Evolutionary conservation across 208 protist genomes (phyloP).

Genomic region (Trypanosoma melophagium): DNA sequence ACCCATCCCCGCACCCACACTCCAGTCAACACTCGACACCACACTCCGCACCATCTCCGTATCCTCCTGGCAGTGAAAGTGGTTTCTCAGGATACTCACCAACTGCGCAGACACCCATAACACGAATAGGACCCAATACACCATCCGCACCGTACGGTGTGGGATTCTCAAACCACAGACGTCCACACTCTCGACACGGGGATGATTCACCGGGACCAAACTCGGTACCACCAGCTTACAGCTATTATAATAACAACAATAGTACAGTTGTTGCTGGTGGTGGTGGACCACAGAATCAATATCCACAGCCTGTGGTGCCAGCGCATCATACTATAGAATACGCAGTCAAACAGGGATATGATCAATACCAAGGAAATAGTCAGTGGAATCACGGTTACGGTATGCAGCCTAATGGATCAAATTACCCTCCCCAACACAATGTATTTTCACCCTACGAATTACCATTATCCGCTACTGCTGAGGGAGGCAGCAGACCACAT

Average conservation of each 20-base stretch:
- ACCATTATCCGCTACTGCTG: too few species aligned
- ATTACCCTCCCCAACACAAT: conserved; percentile 7
- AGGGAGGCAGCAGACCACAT: too few species aligned
- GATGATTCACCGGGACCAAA: conserved; percentile 4
- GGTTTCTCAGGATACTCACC: background rate
- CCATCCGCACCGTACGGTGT: conserved; percentile 5
- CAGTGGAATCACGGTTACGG: background rate
- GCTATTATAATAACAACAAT: background rate
- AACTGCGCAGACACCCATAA: background rate
- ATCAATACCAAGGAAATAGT: background rate
- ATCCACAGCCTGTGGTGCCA: too few species aligned
- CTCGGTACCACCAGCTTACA: background rate
- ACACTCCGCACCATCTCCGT: conserved; percentile 5
- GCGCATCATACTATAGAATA: too few species aligned
- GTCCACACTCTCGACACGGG: background rate
- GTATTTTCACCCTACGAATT: too few species aligned
- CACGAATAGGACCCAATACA: conserved; percentile 2
- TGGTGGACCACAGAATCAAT: too few species aligned
- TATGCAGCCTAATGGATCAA: background rate
- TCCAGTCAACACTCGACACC: too few species aligned
- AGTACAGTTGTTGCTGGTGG: too few species aligned
- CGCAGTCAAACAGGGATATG: background rate
- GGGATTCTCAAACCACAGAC: conserved; percentile 2
- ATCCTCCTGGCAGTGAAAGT: background rate
- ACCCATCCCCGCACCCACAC: too few species aligned